Percentiles rank a stretch among this genome's conserved stretches.
Conservation (phyloP, 78 protist species). For the Chrysochromulina parva region DNA sequence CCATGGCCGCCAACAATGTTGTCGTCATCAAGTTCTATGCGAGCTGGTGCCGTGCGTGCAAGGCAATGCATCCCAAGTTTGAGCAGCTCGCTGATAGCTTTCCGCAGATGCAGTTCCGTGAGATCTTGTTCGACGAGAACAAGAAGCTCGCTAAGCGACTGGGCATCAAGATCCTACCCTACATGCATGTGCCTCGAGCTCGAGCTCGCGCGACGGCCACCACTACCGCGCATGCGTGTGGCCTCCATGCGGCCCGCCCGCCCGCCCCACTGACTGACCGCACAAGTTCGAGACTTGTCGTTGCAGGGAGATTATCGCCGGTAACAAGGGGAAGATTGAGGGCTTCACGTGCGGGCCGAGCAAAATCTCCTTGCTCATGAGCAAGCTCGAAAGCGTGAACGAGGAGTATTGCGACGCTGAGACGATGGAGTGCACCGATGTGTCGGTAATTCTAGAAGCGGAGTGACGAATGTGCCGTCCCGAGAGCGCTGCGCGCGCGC, state of each 20-base stretch:
- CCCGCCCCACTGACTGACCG: too few species aligned
- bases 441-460: too few species aligned
- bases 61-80: not conserved
- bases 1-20: not conserved
- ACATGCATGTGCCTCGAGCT: too few species aligned
- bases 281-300: too few species aligned
- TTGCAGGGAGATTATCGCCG: not conserved
- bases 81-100: not conserved
- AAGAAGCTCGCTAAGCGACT: not conserved
- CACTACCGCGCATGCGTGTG: too few species aligned
- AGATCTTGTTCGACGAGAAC: not conserved
- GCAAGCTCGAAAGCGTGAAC: not conserved
- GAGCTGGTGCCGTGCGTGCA: slow-evolving; percentile 7
- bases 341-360: not conserved
- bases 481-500: too few species aligned
- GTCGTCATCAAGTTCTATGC: slow-evolving; percentile 4
- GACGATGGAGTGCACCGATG: too few species aligned
- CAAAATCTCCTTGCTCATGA: not conserved
- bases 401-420: too few species aligned
- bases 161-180: not conserved
- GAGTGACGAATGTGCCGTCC: too few species aligned
- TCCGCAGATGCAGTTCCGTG: not conserved
- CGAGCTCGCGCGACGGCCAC: too few species aligned
- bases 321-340: not conserved
- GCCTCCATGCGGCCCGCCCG: too few species aligned